These are phyloP conservation scores for Pichia pseudocactophila DNA, from an alignment of 805 yeast genomes.

Conservation along the genomic window DNA sequence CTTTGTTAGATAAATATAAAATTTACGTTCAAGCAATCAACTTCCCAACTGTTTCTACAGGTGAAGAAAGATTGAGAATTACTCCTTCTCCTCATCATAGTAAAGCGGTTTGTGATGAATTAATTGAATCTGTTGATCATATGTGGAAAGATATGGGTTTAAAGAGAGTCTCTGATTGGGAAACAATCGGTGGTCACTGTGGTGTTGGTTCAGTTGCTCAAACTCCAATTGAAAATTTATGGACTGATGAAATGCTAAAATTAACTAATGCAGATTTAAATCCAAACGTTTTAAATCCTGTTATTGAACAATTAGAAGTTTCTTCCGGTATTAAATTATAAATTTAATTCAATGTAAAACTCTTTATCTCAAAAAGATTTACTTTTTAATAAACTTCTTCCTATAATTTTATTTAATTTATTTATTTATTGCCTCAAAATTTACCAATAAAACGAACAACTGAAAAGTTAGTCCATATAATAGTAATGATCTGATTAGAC, in stretches of 20 bases:
- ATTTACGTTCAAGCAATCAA: conserved; percentile 98
- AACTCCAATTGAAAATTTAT: conserved; percentile 50
- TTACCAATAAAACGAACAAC: background rate
- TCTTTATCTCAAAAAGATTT: too few species aligned
- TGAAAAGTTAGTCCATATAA: too few species aligned
- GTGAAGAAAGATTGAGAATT: conserved; percentile 90
- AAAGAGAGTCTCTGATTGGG: conserved; percentile 74
- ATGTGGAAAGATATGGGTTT: conserved; percentile 70
- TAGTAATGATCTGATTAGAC: too few species aligned
- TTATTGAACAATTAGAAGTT: conserved; percentile 53
- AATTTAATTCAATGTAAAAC: too few species aligned
- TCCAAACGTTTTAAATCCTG: conserved; percentile 56
- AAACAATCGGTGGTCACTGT: conserved; percentile 73
- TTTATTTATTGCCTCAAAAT: too few species aligned
- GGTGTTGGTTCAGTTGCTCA: conserved; percentile 63
- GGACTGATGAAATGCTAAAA: conserved; percentile 77
- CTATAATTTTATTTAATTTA: too few species aligned
- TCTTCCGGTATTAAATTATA: conserved; percentile 49
- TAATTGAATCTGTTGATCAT: conserved; percentile 70
- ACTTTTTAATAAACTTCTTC: too few species aligned
- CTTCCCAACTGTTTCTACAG: conserved; percentile 95
- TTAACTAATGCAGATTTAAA: conserved; percentile 58
- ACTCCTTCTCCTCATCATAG: conserved; percentile 99
- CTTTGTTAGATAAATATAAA: conserved; percentile 70
- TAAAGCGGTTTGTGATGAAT: conserved; percentile 61